phyloP scores from a whole-genome alignment of 2,329 filamentous ascomycete species.

The Trichoderma lentiforme region DNA sequence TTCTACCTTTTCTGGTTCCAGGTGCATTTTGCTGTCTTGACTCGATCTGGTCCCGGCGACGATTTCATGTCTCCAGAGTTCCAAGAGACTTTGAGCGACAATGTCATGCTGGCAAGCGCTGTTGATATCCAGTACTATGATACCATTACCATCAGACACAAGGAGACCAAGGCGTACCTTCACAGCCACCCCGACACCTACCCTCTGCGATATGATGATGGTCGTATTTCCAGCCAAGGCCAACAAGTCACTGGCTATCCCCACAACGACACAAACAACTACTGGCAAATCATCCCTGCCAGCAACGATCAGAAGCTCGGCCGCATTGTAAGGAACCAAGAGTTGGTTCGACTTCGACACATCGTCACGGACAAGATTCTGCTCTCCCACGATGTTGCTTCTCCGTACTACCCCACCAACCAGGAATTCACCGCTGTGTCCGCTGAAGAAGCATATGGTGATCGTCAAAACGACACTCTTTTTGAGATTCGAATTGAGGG shows the following conservation, averaged over 20 bases:
- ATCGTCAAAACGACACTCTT: constrained; percentile 80
- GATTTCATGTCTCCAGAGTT: constrained; percentile 99
- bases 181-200: constrained; percentile 90
- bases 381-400: constrained; percentile 93
- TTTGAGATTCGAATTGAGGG: constrained; percentile 91
- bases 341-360: constrained; percentile 82
- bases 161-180: constrained; percentile 94
- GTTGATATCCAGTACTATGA: constrained; percentile 89
- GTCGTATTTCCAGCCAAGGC: constrained; percentile 92
- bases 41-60: constrained; percentile 85
- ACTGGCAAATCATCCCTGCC: constrained; percentile 86
- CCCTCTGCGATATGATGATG: constrained; percentile 93
- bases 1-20: constrained; percentile 99
- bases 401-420: constrained; percentile 93
- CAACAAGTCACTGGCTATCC: constrained; percentile 98
- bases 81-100: constrained; percentile 94
- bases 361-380: constrained; percentile 81
- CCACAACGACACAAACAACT: constrained; percentile 97
- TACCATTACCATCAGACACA: constrained; percentile 82
- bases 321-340: constrained; percentile 73
- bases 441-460: constrained; percentile 66
- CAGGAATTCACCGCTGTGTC: constrained; percentile 92
- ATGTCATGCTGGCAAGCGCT: constrained; percentile 84
- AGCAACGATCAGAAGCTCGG: constrained; percentile 56
- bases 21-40: constrained; percentile 91